Evolutionary conservation across 2,329 filamentous ascomycete genomes (phyloP).

Genomic region (Aspergillus ustus): DNA sequence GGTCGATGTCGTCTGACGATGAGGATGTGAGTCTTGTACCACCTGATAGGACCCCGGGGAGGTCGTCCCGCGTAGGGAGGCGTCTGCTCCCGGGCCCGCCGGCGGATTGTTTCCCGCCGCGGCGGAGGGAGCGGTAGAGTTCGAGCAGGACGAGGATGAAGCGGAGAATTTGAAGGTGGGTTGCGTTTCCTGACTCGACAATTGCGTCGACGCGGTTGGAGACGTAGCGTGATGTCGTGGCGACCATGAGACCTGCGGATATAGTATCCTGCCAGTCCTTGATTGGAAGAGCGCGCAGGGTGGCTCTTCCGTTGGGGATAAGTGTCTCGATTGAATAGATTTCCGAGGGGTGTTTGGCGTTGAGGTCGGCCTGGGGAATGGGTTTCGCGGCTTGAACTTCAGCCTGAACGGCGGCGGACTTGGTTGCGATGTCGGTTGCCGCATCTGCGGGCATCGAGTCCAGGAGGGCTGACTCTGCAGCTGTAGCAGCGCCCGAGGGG

Average conservation of each 20-base stretch:
- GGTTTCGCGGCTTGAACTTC: constrained; percentile 53
- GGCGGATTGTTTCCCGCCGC: constrained; percentile 27
- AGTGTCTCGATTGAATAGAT: constrained; percentile 52
- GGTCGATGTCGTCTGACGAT: constrained; percentile 18
- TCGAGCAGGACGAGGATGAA: constrained; percentile 52
- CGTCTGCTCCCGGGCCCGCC: constrained; percentile 44
- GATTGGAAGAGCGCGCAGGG: constrained; percentile 48
- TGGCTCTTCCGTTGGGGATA: constrained; percentile 47
- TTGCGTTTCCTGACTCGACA: constrained; percentile 43
- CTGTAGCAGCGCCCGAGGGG: constrained; percentile 38
- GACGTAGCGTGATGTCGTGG: constrained; percentile 50
- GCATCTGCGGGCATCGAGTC: constrained; percentile 45
- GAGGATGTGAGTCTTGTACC: constrained; percentile 23
- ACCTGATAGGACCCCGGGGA: constrained; percentile 42
- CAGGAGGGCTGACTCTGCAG: constrained; percentile 50
- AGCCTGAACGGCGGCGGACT: constrained; percentile 42
- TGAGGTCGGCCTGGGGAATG: constrained; percentile 48
- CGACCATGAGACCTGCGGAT: constrained; percentile 39
- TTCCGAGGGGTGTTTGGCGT: constrained; percentile 48
- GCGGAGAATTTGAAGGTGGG: constrained; percentile 50
- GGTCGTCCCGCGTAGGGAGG: constrained; percentile 45
- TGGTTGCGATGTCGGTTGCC: constrained; percentile 36
- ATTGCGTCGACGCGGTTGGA: constrained; percentile 47
- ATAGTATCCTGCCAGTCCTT: constrained; percentile 49
- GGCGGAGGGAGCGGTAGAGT: constrained; percentile 43